A percentile compares a stretch with the other conserved stretches of the same genome.
Evolutionary conservation across 495 filamentous ascomycete species (phyloP).

Genomic region (Venustampulla echinocandica): DNA sequence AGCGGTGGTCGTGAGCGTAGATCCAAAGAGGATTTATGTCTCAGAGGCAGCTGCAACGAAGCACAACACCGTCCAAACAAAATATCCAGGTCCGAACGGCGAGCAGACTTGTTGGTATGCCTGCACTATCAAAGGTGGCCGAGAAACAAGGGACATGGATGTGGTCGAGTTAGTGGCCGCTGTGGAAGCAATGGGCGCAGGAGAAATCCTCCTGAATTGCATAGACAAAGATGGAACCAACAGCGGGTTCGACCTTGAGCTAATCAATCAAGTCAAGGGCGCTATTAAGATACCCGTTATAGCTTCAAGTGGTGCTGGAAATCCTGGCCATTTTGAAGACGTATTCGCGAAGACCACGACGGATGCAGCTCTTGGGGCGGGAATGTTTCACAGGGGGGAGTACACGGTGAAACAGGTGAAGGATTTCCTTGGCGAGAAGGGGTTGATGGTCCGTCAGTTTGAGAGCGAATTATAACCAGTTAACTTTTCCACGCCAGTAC

Average conservation of each 20-base stretch:
- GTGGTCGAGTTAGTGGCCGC: conserved; percentile 78
- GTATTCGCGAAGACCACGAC: conserved; percentile 79
- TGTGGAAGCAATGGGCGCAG: conserved; percentile 92
- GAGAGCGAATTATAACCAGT: conserved; percentile 33
- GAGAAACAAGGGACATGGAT: conserved; percentile 84
- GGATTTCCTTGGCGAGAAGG: conserved; percentile 59
- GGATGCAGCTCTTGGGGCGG: conserved; percentile 89
- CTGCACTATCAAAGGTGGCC: conserved; percentile 90
- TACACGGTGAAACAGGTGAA: conserved; percentile 96
- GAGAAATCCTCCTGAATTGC: conserved; percentile 92
- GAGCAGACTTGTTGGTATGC: conserved; percentile 94
- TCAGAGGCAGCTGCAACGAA: conserved; percentile 58
- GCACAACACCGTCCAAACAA: conserved; percentile 71
- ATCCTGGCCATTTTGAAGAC: conserved; percentile 81
- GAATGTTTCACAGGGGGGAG: conserved; percentile 95
- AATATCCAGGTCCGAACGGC: conserved; percentile 59
- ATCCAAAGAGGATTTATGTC: conserved; percentile 87
- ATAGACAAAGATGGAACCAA: conserved; percentile 97
- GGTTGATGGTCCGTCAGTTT: conserved; percentile 66
- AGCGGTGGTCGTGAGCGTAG: conserved; percentile 92
- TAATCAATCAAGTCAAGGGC: conserved; percentile 78
- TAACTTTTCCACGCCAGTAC: no score
- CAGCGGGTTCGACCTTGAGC: conserved; percentile 87
- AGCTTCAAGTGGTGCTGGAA: conserved; percentile 87
- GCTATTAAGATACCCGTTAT: conserved; percentile 87